phyloP scores from a whole-genome alignment of 257 asterid species.

The Oldenlandia corymbosa region DNA sequence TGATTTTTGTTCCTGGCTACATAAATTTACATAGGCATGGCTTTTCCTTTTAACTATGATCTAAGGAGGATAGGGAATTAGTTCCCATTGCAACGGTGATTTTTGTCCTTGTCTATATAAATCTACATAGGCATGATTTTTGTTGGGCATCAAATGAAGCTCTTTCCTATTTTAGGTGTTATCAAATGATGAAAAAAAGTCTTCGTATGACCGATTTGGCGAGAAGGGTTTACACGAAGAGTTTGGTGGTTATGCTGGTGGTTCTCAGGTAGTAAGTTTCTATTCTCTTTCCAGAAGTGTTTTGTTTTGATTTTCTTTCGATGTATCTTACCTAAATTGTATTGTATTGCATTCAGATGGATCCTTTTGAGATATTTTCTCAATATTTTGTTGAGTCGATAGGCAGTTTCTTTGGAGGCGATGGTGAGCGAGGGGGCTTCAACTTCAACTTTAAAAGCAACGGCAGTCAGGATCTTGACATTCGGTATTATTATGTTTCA shows the following conservation, averaged over 20 bases:
- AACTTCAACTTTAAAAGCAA: slow-evolving; percentile 41
- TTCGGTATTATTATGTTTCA: slow-evolving; percentile 52
- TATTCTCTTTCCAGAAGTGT: neutral
- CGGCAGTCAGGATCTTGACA: slow-evolving; percentile 65
- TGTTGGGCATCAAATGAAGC: slow-evolving; percentile 6
- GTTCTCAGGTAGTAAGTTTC: slow-evolving; percentile 60
- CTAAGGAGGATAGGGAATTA: no score
- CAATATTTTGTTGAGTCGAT: slow-evolving; percentile 70
- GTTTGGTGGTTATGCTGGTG: slow-evolving; percentile 47
- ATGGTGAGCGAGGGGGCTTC: slow-evolving; percentile 51
- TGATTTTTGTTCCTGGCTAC: no score
- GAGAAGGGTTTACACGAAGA: slow-evolving; percentile 79
- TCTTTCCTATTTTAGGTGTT: slow-evolving; percentile 72
- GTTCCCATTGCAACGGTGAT: no score
- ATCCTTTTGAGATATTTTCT: slow-evolving; percentile 75
- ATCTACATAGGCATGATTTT: no score
- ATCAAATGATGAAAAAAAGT: slow-evolving; percentile 82
- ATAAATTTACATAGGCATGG: no score
- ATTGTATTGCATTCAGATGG: slow-evolving; percentile 54
- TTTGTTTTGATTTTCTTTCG: neutral
- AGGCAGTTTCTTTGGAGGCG: slow-evolving; percentile 57
- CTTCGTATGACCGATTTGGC: slow-evolving; percentile 83
- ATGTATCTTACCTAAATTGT: slow-evolving; percentile 8
- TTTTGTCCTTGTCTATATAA: no score
- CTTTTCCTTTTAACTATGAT: no score